Evolutionary conservation across 208 protist genomes (phyloP), one percentile per base, ranked within the genome.

Genomic region (Vickermania spadyakhi): DNA sequence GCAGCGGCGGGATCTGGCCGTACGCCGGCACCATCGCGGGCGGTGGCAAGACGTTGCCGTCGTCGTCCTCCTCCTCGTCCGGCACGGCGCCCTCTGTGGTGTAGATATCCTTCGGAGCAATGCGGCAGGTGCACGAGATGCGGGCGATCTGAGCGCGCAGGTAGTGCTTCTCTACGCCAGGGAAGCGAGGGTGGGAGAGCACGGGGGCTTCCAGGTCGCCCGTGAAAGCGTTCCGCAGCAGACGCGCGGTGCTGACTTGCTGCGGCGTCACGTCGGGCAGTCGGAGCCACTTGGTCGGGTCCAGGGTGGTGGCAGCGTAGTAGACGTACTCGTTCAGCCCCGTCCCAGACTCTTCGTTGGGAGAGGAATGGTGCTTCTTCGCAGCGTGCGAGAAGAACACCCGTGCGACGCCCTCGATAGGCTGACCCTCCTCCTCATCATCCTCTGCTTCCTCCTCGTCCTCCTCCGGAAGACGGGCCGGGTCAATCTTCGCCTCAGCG

Each of bases 141-240:
- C 96, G 91, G 18, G 96, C 90, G 59, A 98, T 97, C 72, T 97
- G 94, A 5, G 96, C 94, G 18, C 96, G 88, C 52, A 98, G 75
- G 72, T 96, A 97, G 70, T 96, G 75, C 60, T 78, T 80, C 75
- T 98, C 96, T 3, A 71, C 59, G 11, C 96, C 96, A 1, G 93
- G 83, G 58, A 98, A 98, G 31, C 74, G 71, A 36, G 96, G 96
- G 67, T 97, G 94, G 18, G 73, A 76, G 57, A 78, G 58, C 3
- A 98, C 84, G 2, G 77, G 27, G 23, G 78, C 79, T 11, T 94
- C 79, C 23, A 98, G 72, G 69, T 97, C 73, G 42, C 96, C 96
- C 1, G 94, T 95, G 65, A 98, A 96, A 28, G 78, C 77, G 60
- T 93, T 87, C 26, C 74, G 73, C 52, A 97, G 86, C 22, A 79